Conservation (phyloP, 345 rosid genomes). For the Gossypium anomalum region DNA sequence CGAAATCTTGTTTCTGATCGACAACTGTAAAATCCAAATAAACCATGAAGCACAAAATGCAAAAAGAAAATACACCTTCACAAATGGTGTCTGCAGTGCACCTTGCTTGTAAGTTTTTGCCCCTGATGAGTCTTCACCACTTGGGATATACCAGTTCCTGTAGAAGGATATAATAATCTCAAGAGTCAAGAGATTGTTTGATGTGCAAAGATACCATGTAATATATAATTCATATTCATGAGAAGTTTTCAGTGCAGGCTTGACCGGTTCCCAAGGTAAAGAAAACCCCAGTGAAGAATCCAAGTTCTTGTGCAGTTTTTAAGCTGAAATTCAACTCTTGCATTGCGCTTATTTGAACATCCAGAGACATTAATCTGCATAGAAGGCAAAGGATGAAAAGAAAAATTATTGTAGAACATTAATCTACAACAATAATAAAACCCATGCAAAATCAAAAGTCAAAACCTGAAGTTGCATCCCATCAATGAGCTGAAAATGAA, state of each 20-base stretch:
- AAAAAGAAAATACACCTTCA: conserved; percentile 26
- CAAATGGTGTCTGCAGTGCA: conserved; percentile 55
- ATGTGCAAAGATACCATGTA: not conserved
- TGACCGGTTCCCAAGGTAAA: conserved; percentile 49
- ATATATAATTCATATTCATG: not conserved
- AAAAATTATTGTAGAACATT: conserved; percentile 9
- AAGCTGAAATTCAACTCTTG: conserved; percentile 54
- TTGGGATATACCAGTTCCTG: conserved; percentile 54
- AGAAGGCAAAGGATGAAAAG: not conserved
- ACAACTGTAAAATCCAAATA: conserved; percentile 14
- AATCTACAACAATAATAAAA: not conserved
- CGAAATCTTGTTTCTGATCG: not conserved
- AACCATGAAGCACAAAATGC: not conserved
- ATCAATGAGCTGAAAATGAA: conserved; percentile 49
- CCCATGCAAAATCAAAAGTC: conserved; percentile 10
- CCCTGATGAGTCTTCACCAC: conserved; percentile 36
- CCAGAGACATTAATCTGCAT: conserved; percentile 45
- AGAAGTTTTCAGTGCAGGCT: conserved; percentile 15
- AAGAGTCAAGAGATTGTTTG: not conserved
- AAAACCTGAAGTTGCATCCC: conserved; percentile 60
- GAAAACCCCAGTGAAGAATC: conserved; percentile 65
- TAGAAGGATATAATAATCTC: conserved; percentile 2
- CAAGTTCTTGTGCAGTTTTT: conserved; percentile 48
- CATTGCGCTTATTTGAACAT: conserved; percentile 36
- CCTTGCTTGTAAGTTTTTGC: conserved; percentile 34